Percentiles rank a stretch among this genome's conserved stretches.
phyloP scores from a whole-genome alignment of 192 early-diverging fungal genomes.

The Gamsiella multidivaricata region DNA sequence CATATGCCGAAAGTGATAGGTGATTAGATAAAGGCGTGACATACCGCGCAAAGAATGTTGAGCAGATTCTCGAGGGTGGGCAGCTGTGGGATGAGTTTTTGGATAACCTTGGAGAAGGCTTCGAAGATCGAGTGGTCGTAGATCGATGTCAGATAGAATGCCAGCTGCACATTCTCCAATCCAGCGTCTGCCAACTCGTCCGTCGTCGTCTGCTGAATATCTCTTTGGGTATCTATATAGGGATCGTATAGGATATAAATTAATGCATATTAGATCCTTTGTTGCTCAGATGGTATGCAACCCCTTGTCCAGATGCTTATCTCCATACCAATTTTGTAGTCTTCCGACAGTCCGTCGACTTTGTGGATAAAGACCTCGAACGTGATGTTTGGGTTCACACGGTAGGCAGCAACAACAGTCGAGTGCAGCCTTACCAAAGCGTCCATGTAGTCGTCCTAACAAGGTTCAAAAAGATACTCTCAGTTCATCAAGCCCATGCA shows the following conservation, averaged over 20 bases:
- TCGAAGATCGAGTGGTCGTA: constrained; percentile 96
- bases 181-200: constrained; percentile 87
- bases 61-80: constrained; percentile 90
- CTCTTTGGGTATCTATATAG: constrained; percentile 93
- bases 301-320: too few species aligned
- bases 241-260: neutral
- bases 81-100: constrained; percentile 87
- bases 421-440: constrained; percentile 78
- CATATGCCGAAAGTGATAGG: neutral
- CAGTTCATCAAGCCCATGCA: neutral
- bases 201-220: constrained; percentile 90
- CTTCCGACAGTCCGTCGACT: constrained; percentile 94
- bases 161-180: constrained; percentile 80
- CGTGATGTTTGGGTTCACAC: constrained; percentile 83
- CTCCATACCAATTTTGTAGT: constrained; percentile 87
- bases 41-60: constrained; percentile 93
- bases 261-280: neutral
- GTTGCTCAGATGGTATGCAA: neutral
- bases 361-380: constrained; percentile 98
- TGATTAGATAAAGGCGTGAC: neutral
- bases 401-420: constrained; percentile 79
- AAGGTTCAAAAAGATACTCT: neutral
- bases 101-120: constrained; percentile 94
- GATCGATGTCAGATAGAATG: constrained; percentile 92
- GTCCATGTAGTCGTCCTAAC: constrained; percentile 83